These are phyloP conservation scores for Teratosphaeriaceae sp. DNA, from an alignment of 2,329 filamentous ascomycete genomes.

Conservation along the genomic window DNA sequence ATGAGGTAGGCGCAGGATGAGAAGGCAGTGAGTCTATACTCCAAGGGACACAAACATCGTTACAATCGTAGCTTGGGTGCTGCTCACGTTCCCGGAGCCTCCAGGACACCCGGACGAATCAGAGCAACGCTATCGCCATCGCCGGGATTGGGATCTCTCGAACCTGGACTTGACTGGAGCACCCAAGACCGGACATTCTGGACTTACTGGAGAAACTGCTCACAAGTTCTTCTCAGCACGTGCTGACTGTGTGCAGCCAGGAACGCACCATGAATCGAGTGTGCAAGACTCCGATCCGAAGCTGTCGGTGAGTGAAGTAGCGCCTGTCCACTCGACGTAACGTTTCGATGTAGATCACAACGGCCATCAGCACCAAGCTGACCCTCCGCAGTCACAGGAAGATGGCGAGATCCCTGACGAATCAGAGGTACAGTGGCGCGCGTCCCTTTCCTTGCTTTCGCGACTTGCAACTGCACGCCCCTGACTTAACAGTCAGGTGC, in stretches of 20 bases:
- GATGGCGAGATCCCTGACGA: no score
- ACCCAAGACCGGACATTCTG: background rate
- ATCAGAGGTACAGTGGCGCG: no score
- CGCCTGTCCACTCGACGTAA: background rate
- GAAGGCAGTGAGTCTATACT: slow-evolving; percentile 5
- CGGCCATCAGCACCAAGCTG: background rate
- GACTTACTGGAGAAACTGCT: background rate
- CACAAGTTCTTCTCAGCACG: background rate
- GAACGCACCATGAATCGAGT: no score
- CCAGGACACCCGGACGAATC: background rate
- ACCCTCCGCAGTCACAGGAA: background rate
- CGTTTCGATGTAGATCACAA: background rate
- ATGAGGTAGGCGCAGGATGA: slow-evolving; percentile 1
- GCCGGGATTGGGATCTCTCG: background rate
- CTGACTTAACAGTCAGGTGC: no score
- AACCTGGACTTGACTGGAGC: background rate
- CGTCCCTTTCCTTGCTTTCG: no score
- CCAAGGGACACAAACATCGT: background rate
- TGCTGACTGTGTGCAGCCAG: background rate
- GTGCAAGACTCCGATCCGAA: background rate
- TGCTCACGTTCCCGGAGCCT: no score
- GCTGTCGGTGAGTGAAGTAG: background rate
- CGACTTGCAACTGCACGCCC: no score
- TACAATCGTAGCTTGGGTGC: background rate
- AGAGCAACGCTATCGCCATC: background rate